Conservation (phyloP, 805 yeast genomes). For the Suhomyces tanzawaensis region DNA sequence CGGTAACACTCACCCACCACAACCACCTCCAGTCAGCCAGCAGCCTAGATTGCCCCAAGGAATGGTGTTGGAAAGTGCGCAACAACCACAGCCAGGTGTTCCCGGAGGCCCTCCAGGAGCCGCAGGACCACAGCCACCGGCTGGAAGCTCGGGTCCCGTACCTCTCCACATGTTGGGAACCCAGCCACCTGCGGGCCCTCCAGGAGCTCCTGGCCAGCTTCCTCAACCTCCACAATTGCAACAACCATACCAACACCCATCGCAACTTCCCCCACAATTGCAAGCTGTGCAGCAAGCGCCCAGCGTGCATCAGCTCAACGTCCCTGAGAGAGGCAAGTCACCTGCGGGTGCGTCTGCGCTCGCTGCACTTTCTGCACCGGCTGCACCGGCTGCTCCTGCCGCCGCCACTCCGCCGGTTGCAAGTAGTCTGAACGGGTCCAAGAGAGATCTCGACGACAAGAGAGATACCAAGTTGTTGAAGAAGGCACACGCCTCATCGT, state of each 20-base stretch:
- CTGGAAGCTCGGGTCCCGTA: neutral
- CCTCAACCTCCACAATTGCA: slow-evolving; percentile 11
- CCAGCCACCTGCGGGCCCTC: slow-evolving; percentile 5
- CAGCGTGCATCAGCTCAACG: slow-evolving; percentile 4
- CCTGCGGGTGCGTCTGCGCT: neutral
- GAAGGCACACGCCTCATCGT: slow-evolving; percentile 16
- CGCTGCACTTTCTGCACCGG: neutral
- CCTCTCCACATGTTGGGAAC: slow-evolving; percentile 5
- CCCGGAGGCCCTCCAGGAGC: slow-evolving; percentile 8
- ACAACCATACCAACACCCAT: slow-evolving; percentile 13
- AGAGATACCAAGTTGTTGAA: slow-evolving; percentile 28
- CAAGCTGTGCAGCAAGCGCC: slow-evolving; percentile 12
- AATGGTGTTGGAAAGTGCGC: slow-evolving; percentile 54
- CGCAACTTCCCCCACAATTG: slow-evolving; percentile 14
- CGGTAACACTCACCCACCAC: slow-evolving; percentile 61
- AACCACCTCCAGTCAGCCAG: slow-evolving; percentile 65
- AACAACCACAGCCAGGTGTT: slow-evolving; percentile 15
- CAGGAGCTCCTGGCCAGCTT: slow-evolving; percentile 16
- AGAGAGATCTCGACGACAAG: slow-evolving; percentile 41
- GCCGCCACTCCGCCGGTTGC: slow-evolving; percentile 5
- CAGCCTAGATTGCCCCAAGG: slow-evolving; percentile 63
- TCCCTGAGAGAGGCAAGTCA: slow-evolving; percentile 3
- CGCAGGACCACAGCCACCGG: slow-evolving; percentile 11
- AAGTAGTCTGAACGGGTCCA: slow-evolving; percentile 8
- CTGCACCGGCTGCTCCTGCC: slow-evolving; percentile 6